Conservation (phyloP, 306 rosid genomes). For the Fragaria ananassa region DNA sequence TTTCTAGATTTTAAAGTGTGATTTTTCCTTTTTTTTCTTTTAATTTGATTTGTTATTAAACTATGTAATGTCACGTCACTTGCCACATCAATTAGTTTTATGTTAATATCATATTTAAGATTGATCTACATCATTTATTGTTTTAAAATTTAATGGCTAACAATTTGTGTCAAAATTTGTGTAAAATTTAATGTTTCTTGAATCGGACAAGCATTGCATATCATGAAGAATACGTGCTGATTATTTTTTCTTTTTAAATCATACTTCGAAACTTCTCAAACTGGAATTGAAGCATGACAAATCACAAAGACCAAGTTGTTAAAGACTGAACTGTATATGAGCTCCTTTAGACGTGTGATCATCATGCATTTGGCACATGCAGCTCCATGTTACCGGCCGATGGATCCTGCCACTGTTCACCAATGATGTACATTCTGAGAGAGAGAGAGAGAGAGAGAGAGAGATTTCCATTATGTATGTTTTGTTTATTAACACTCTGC, state of each 20-base stretch:
- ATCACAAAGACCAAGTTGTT: neutral
- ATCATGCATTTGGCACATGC: slow-evolving; percentile 3
- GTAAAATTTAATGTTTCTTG: too few relatives aligned
- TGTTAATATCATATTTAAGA: too few relatives aligned
- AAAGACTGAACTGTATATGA: neutral
- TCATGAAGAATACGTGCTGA: neutral
- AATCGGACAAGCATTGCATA: neutral
- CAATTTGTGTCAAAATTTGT: too few relatives aligned
- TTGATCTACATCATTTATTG: too few relatives aligned
- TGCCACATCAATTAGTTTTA: too few relatives aligned
- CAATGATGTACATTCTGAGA: neutral
- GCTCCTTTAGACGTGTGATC: neutral
- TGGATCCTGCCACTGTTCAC: neutral
- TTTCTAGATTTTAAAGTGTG: neutral
- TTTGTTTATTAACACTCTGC: neutral
- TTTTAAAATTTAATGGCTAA: too few relatives aligned
- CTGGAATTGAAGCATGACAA: neutral
- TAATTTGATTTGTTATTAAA: too few relatives aligned
- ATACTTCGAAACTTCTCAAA: neutral
- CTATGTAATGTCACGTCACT: too few relatives aligned
- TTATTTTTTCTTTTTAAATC: too few relatives aligned
- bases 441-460: neutral
- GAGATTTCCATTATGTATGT: neutral
- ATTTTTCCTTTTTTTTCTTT: too few relatives aligned
- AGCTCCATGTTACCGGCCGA: neutral